phyloP scores from a whole-genome alignment of 2,329 filamentous ascomycete genomes.

The Pezicula rhizophila region DNA sequence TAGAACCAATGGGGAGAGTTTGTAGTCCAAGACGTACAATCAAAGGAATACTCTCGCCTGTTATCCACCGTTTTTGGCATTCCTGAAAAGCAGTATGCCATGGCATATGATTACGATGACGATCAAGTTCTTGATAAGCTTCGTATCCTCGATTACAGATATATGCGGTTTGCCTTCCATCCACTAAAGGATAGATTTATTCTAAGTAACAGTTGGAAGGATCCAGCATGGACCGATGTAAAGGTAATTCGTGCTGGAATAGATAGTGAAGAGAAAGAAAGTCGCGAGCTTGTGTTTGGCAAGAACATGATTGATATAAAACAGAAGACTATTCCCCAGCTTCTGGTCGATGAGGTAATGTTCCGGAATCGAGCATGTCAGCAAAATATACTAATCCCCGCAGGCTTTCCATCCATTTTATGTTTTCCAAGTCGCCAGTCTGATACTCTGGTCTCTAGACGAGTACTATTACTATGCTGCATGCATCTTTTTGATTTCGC shows the following conservation, averaged over 20 bases:
- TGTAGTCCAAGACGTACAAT: slow-evolving; percentile 62
- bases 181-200: slow-evolving; percentile 84
- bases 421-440: slow-evolving; percentile 92
- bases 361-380: not conserved
- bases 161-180: slow-evolving; percentile 89
- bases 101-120: slow-evolving; percentile 62
- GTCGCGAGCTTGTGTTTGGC: slow-evolving; percentile 81
- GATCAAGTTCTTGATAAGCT: slow-evolving; percentile 74
- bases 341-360: slow-evolving; percentile 78
- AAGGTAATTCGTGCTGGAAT: slow-evolving; percentile 71
- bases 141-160: slow-evolving; percentile 82
- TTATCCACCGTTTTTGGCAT: slow-evolving; percentile 62
- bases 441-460: slow-evolving; percentile 90
- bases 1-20: slow-evolving; percentile 96
- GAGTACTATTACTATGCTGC: slow-evolving; percentile 96
- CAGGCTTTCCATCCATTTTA: slow-evolving; percentile 96
- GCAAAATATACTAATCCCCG: slow-evolving; percentile 16
- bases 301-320: slow-evolving; percentile 88
- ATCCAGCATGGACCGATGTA: slow-evolving; percentile 79
- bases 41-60: slow-evolving; percentile 45
- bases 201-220: slow-evolving; percentile 86
- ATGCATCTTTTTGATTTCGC: slow-evolving; percentile 91
- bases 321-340: slow-evolving; percentile 75
- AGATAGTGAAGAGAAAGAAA: slow-evolving; percentile 80
- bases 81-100: slow-evolving; percentile 51